Percentiles rank a stretch among this genome's conserved stretches.
Conservation (phyloP, 441 rosid genomes). For the Euphorbia neoarborescens region DNA sequence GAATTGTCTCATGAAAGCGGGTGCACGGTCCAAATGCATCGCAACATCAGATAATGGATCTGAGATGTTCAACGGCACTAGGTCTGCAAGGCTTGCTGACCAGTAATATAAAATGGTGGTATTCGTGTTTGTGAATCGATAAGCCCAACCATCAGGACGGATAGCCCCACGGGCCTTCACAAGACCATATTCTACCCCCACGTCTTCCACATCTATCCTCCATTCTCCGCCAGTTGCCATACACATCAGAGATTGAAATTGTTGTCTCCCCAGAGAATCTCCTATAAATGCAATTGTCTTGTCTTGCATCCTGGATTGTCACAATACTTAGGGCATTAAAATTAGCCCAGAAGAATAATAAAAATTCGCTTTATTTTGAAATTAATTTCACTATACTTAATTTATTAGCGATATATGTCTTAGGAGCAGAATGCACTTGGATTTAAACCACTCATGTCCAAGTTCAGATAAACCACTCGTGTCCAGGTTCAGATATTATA, state of each 20-base stretch:
- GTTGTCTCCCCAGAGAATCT: constrained; percentile 40
- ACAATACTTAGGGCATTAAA: background rate
- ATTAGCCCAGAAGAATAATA: background rate
- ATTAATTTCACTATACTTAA: background rate
- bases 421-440: background rate
- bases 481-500: background rate
- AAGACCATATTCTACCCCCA: constrained; percentile 30
- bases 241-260: constrained; percentile 43
- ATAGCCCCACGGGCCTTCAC: constrained; percentile 23
- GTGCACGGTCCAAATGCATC: constrained; percentile 41
- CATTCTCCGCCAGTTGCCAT: constrained; percentile 33
- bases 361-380: background rate
- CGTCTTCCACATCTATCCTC: constrained; percentile 25
- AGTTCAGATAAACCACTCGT: background rate
- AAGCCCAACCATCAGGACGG: constrained; percentile 40
- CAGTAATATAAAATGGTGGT: constrained; percentile 37
- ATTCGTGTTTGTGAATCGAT: constrained; percentile 31
- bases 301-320: constrained; percentile 40
- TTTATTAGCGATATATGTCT: no score
- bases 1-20: constrained; percentile 27
- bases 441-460: background rate
- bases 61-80: constrained; percentile 27
- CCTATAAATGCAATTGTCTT: constrained; percentile 37
- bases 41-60: constrained; percentile 27
- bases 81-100: constrained; percentile 37